These are phyloP conservation scores for Strombidium stylifer DNA, from an alignment of 73 alveolate species.

Conservation along the genomic window DNA sequence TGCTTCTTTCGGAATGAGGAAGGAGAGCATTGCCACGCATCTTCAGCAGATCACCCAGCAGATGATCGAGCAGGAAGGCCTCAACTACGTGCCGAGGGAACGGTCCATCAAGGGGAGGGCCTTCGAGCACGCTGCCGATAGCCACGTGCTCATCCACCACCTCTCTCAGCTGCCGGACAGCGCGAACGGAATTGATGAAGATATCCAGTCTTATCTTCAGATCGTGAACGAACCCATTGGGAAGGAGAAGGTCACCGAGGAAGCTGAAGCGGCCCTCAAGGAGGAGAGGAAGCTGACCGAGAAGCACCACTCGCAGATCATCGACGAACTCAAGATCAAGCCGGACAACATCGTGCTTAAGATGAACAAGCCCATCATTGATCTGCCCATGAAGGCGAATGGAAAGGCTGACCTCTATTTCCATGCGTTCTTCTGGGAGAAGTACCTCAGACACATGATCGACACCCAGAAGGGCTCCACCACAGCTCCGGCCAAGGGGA, in stretches of 20 bases:
- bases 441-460: too few relatives aligned
- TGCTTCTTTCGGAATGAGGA: too few relatives aligned
- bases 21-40: too few relatives aligned
- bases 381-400: constrained; percentile 27
- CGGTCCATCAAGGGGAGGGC: constrained; percentile 38
- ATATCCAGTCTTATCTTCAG: neutral
- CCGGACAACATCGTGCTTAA: constrained; percentile 1
- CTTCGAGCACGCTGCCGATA: constrained; percentile 40
- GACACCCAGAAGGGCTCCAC: neutral
- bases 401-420: constrained; percentile 53
- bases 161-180: neutral
- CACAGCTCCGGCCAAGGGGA: neutral
- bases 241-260: neutral
- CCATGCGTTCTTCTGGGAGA: constrained; percentile 32
- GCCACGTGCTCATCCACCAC: constrained; percentile 7
- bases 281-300: neutral
- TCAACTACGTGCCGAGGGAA: constrained; percentile 40
- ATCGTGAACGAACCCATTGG: neutral
- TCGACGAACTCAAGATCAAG: neutral
- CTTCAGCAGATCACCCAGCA: neutral
- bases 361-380: constrained; percentile 12
- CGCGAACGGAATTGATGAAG: neutral
- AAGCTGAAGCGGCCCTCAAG: neutral
- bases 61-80: constrained; percentile 13
- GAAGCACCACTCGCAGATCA: neutral